These are phyloP conservation scores for Bryum argenteum DNA, from an alignment of 225 moss, liverwort and hornwort genomes.

Conservation along the genomic window DNA sequence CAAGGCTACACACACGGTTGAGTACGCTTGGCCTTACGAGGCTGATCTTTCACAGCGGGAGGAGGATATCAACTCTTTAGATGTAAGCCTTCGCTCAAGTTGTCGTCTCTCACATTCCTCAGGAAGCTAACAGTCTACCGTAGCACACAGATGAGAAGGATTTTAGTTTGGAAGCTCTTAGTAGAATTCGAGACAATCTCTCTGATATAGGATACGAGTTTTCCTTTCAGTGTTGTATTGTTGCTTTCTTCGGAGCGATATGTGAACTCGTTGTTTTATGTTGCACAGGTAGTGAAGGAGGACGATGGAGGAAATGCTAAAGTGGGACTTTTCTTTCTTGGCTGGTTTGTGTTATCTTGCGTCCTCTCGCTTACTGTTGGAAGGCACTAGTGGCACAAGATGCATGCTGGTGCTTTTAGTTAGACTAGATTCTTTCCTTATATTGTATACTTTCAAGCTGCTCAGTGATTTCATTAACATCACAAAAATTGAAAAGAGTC, in stretches of 20 bases:
- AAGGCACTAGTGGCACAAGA: constrained; percentile 29
- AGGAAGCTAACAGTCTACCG: too few relatives aligned
- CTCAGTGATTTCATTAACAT: constrained; percentile 21
- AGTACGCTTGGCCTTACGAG: constrained; percentile 69
- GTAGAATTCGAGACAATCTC: too few relatives aligned
- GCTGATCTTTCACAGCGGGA: constrained; percentile 54
- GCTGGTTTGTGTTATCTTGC: constrained; percentile 53
- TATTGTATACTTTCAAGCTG: constrained; percentile 29
- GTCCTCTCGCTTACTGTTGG: constrained; percentile 39
- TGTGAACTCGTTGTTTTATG: constrained; percentile 6
- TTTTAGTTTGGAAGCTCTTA: too few relatives aligned
- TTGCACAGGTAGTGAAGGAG: constrained; percentile 33
- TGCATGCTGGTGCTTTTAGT: constrained; percentile 17
- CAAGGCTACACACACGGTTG: constrained; percentile 60
- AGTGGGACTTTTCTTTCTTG: constrained; percentile 51
- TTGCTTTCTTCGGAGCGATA: neutral
- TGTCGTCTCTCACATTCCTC: too few relatives aligned
- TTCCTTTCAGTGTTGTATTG: too few relatives aligned
- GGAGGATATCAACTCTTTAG: constrained; percentile 40
- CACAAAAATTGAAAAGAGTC: neutral
- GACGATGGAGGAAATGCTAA: constrained; percentile 55
- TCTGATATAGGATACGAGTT: too few relatives aligned
- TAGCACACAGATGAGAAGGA: too few relatives aligned
- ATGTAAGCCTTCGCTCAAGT: constrained; percentile 35
- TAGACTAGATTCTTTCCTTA: constrained; percentile 8